phyloP scores from a whole-genome alignment of 2,329 filamentous ascomycete genomes.

The Rasamsonia emersonii region DNA sequence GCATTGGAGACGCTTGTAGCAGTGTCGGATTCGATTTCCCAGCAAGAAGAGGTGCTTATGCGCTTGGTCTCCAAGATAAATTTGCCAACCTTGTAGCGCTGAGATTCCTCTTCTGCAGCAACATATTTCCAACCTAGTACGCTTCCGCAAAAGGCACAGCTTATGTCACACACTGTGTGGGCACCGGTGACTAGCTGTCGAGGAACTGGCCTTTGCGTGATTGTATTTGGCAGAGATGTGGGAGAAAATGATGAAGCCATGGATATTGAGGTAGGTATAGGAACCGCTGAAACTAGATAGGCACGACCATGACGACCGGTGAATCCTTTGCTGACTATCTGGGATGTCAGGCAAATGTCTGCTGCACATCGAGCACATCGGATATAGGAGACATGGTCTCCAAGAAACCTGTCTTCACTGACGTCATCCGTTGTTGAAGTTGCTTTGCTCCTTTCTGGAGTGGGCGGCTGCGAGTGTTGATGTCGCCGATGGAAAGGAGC shows the following conservation, averaged over 20 bases:
- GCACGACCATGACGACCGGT: conserved; percentile 57
- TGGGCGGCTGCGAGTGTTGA: conserved; percentile 1
- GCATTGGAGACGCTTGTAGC: conserved; percentile 7
- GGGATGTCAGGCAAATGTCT: conserved; percentile 49
- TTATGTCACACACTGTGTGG: conserved; percentile 55
- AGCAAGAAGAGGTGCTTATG: conserved; percentile 42
- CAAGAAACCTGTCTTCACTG: conserved; percentile 36
- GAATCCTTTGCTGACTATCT: conserved; percentile 58
- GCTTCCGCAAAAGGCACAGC: conserved; percentile 47
- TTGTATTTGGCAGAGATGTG: conserved; percentile 49
- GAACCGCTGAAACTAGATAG: conserved; percentile 51
- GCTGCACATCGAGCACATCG: conserved; percentile 52
- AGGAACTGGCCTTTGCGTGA: conserved; percentile 47
- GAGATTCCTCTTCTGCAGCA: conserved; percentile 51
- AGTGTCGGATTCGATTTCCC: conserved; percentile 38
- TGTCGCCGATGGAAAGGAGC: conserved; percentile 35
- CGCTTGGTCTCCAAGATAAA: conserved; percentile 56
- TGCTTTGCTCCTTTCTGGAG: background rate
- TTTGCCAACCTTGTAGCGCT: conserved; percentile 59
- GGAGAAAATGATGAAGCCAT: conserved; percentile 20
- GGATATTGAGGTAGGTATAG: conserved; percentile 21
- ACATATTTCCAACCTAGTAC: conserved; percentile 60
- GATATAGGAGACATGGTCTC: conserved; percentile 45
- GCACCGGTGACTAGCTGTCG: conserved; percentile 54
- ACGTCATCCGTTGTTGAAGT: background rate